Evolutionary conservation across 768 basidiomycete species (phyloP).

Genomic region (Hypholoma fasciculare): DNA sequence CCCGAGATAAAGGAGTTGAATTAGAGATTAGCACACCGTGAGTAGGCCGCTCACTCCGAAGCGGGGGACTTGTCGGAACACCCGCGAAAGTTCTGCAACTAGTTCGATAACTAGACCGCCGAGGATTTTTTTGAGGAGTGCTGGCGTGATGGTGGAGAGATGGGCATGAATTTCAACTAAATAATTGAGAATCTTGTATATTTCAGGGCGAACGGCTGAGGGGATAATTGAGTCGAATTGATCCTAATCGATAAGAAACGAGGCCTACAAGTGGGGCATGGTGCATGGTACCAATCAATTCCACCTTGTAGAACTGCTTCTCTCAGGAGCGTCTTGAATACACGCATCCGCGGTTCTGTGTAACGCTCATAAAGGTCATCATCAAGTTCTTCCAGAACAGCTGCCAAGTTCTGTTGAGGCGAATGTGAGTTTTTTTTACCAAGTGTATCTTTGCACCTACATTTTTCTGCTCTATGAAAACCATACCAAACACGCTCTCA

Average conservation of each 20-base stretch:
- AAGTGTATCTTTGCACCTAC: conserved; percentile 32
- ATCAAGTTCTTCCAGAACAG: conserved; percentile 82
- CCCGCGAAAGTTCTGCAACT: conserved; percentile 74
- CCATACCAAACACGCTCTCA: conserved; percentile 69
- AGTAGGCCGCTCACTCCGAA: conserved; percentile 99
- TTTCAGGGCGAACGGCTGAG: conserved; percentile 85
- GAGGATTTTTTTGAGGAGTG: conserved; percentile 76
- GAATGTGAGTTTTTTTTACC: conserved; percentile 4
- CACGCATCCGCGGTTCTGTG: conserved; percentile 68
- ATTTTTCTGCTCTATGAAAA: conserved; percentile 68
- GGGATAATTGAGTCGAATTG: neutral
- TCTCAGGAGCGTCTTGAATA: conserved; percentile 66
- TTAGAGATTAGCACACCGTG: conserved; percentile 51
- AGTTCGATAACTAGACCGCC: conserved; percentile 78
- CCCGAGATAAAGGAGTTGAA: neutral
- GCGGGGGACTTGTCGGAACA: conserved; percentile 81
- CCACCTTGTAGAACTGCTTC: conserved; percentile 71
- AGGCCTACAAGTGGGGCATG: conserved; percentile 80
- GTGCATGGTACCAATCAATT: conserved; percentile 92
- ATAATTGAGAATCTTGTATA: conserved; percentile 83
- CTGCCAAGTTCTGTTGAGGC: conserved; percentile 57
- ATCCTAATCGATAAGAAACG: neutral
- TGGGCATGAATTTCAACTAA: conserved; percentile 92
- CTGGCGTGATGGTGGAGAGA: conserved; percentile 74
- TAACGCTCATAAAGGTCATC: conserved; percentile 86